phyloP scores from a whole-genome alignment of 164 flowering plant species.

The Aristolochia contorta region DNA sequence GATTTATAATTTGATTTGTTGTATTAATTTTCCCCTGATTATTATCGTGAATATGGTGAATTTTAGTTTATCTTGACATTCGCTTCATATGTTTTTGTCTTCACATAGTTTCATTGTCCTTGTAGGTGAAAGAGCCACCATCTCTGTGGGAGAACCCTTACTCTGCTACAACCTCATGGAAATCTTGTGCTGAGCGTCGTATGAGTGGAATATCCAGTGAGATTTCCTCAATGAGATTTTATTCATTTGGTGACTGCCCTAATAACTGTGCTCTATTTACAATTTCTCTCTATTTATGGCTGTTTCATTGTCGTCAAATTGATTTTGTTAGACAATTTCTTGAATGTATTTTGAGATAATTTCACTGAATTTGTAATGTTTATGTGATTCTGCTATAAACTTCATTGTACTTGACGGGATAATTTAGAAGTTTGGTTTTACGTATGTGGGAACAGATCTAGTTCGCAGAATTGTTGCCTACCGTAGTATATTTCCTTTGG shows the following conservation, averaged over 20 bases:
- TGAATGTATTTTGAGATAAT: neutral
- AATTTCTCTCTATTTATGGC: neutral
- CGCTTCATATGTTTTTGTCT: neutral
- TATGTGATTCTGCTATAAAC: neutral
- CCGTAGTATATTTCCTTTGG: neutral
- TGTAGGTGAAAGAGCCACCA: constrained; percentile 79
- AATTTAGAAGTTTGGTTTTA: neutral
- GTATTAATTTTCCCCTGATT: neutral
- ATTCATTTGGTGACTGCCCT: neutral
- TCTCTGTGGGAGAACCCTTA: constrained; percentile 96
- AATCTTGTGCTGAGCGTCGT: constrained; percentile 88
- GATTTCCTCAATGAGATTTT: neutral
- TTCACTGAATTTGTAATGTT: neutral
- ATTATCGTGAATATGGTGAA: neutral
- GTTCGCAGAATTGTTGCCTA: neutral
- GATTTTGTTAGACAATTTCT: neutral
- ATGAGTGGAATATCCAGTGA: constrained; percentile 55
- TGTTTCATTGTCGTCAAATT: neutral
- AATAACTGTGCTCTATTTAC: neutral
- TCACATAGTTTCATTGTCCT: neutral
- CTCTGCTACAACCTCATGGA: constrained; percentile 95
- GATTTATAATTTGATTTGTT: constrained; percentile 11
- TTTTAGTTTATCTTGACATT: neutral
- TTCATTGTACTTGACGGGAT: too few relatives aligned
- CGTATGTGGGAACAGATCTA: neutral